A percentile compares a stretch with the other conserved stretches of the same genome.
phyloP scores from a whole-genome alignment of 108 stramenopile genomes.

The Nannochloropsis oceanica region DNA sequence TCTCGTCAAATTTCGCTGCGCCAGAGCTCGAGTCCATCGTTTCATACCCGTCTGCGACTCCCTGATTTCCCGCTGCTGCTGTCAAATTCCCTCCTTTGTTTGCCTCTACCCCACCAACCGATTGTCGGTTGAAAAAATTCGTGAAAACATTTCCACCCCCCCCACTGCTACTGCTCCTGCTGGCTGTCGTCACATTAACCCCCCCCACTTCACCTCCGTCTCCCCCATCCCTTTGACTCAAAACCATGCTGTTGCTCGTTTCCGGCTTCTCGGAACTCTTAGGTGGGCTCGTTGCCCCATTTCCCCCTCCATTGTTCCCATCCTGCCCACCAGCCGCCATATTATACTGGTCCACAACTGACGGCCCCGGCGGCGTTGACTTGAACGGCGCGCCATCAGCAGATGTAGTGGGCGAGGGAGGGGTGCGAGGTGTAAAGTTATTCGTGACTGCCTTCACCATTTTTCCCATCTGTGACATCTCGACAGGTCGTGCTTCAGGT shows the following conservation, averaged over 20 bases:
- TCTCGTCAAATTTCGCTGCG: not conserved
- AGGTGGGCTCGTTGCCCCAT: not conserved
- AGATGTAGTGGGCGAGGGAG: not conserved
- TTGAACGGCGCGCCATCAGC: not conserved
- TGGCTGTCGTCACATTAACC: not conserved
- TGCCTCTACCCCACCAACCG: not conserved
- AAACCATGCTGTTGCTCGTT: not conserved
- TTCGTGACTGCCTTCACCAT: not conserved
- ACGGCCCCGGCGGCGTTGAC: not conserved
- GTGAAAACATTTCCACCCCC: not conserved
- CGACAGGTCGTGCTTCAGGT: not conserved
- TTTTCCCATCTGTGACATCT: not conserved
- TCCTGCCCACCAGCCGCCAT: not conserved
- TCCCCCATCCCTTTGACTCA: too few species aligned
- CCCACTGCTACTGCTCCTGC: not conserved
- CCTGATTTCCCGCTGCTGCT: not conserved
- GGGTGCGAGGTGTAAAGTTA: not conserved
- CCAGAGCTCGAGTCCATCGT: not conserved
- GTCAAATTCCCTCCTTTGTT: not conserved
- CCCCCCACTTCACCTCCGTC: not conserved
- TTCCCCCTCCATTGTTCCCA: not conserved
- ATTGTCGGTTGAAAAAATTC: not conserved
- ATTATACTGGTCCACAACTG: too few species aligned
- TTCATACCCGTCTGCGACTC: not conserved
- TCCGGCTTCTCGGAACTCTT: not conserved